A percentile compares a stretch with the other conserved stretches of the same genome.
These are phyloP conservation scores for Neurospora sp. DNA, from an alignment of 495 filamentous ascomycete species.

Conservation along the genomic window DNA sequence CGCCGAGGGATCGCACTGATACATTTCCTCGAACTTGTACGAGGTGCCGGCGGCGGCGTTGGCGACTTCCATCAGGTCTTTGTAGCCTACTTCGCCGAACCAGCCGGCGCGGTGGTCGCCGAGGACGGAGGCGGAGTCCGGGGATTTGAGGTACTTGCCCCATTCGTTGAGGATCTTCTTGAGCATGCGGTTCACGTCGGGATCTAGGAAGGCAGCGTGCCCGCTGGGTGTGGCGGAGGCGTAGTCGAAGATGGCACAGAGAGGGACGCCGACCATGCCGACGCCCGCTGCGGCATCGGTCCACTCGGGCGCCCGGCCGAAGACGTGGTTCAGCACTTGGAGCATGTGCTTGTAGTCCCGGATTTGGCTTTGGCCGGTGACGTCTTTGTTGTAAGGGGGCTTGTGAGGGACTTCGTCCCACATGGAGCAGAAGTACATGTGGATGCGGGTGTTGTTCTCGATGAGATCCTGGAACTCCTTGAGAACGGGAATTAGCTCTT, in stretches of 20 bases:
- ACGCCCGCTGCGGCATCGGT: slow-evolving; percentile 40
- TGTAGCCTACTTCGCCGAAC: slow-evolving; percentile 44
- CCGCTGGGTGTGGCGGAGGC: slow-evolving; percentile 62
- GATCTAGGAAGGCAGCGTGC: slow-evolving; percentile 53
- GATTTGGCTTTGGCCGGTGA: slow-evolving; percentile 49
- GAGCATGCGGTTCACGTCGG: slow-evolving; percentile 56
- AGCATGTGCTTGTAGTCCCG: slow-evolving; percentile 57
- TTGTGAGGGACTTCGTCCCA: slow-evolving; percentile 55
- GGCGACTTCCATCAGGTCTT: slow-evolving; percentile 38
- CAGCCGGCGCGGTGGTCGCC: slow-evolving; percentile 42
- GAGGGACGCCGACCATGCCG: slow-evolving; percentile 57
- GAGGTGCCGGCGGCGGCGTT: slow-evolving; percentile 32
- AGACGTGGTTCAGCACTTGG: slow-evolving; percentile 50
- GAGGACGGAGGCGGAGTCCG: slow-evolving; percentile 49
- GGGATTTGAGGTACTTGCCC: slow-evolving; percentile 50
- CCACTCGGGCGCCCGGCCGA: slow-evolving; percentile 54
- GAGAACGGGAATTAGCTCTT: slow-evolving; percentile 36
- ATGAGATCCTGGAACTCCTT: slow-evolving; percentile 40
- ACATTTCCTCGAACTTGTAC: slow-evolving; percentile 43
- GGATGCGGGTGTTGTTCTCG: slow-evolving; percentile 34
- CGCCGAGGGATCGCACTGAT: slow-evolving; percentile 37
- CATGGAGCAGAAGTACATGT: slow-evolving; percentile 50
- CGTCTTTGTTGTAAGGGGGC: slow-evolving; percentile 48
- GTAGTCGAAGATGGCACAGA: slow-evolving; percentile 62
- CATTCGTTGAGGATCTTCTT: slow-evolving; percentile 60